These are phyloP conservation scores for Eutreptiella sp. DNA, from an alignment of 208 protist species.

Conservation along the genomic window DNA sequence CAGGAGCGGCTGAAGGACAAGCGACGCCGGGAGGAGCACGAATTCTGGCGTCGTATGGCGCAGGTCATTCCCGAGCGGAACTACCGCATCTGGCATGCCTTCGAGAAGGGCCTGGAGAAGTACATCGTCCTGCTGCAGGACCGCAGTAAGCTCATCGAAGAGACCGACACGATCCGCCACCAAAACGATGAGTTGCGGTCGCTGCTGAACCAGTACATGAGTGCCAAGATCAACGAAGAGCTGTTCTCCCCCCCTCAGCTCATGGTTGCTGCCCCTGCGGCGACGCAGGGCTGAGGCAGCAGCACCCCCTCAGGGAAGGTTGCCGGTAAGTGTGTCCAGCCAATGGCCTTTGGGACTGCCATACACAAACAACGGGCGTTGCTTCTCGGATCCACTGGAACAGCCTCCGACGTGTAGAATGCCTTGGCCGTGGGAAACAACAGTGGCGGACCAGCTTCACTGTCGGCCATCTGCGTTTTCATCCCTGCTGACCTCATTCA, in stretches of 20 bases:
- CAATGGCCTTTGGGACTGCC: too few relatives aligned
- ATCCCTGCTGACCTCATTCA: too few relatives aligned
- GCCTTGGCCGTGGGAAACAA: too few relatives aligned
- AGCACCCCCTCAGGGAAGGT: too few relatives aligned
- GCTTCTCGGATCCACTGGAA: too few relatives aligned
- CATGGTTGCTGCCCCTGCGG: too few relatives aligned
- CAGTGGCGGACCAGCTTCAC: too few relatives aligned
- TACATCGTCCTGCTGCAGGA: slow-evolving; percentile 80
- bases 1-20: slow-evolving; percentile 42
- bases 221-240: slow-evolving; percentile 80
- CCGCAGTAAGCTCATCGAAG: slow-evolving; percentile 65
- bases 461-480: too few relatives aligned
- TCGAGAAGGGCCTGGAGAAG: slow-evolving; percentile 74
- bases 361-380: too few relatives aligned
- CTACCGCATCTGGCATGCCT: slow-evolving; percentile 65
- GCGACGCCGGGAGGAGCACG: slow-evolving; percentile 49
- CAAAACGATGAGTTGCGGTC: slow-evolving; percentile 84
- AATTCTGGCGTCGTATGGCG: slow-evolving; percentile 74
- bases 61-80: slow-evolving; percentile 64
- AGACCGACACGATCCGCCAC: slow-evolving; percentile 68
- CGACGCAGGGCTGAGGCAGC: too few relatives aligned
- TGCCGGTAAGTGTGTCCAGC: too few relatives aligned
- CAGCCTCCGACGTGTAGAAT: too few relatives aligned
- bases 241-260: slow-evolving; percentile 68
- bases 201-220: slow-evolving; percentile 80